Evolutionary conservation across 169 alveolate species (phyloP).

Genomic region (Haemoproteus tartakovskyi): DNA sequence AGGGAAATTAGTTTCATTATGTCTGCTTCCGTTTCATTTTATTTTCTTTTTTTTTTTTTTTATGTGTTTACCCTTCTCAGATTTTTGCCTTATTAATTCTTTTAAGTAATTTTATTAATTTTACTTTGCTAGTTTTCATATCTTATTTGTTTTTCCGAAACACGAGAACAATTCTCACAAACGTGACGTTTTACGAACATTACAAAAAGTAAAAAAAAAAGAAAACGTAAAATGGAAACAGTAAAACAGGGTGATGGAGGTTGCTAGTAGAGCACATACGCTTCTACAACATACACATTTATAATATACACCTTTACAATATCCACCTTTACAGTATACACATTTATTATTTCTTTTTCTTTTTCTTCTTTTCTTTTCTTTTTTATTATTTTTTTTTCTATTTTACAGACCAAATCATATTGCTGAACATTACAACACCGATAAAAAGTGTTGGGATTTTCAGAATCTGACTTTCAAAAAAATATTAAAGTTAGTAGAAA

Average conservation of each 20-base stretch:
- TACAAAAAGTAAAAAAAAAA: constrained; percentile 74
- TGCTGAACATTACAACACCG: constrained; percentile 54
- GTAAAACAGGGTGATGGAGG: too few relatives aligned
- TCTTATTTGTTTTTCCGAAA: constrained; percentile 79
- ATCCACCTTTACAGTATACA: not conserved
- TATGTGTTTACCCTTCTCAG: constrained; percentile 45
- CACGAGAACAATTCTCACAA: constrained; percentile 81
- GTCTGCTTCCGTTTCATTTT: not conserved
- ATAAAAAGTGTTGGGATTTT: constrained; percentile 53
- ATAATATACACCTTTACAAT: not conserved
- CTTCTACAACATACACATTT: not conserved
- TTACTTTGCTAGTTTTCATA: constrained; percentile 79
- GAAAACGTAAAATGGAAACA: not conserved
- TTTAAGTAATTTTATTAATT: constrained; percentile 69
- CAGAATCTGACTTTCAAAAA: constrained; percentile 43
- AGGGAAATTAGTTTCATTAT: not conserved
- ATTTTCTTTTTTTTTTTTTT: not conserved
- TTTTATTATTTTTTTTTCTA: not conserved
- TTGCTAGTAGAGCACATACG: not conserved
- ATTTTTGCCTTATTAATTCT: constrained; percentile 30
- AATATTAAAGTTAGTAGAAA: constrained; percentile 10
- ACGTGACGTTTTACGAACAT: constrained; percentile 87
- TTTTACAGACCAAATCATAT: constrained; percentile 49
- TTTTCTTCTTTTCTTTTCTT: not conserved
- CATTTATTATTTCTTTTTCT: not conserved